Percentiles rank a stretch among this genome's conserved stretches.
Conservation (phyloP, 164 flowering plant genomes). For the Magnolia changhungtana region DNA sequence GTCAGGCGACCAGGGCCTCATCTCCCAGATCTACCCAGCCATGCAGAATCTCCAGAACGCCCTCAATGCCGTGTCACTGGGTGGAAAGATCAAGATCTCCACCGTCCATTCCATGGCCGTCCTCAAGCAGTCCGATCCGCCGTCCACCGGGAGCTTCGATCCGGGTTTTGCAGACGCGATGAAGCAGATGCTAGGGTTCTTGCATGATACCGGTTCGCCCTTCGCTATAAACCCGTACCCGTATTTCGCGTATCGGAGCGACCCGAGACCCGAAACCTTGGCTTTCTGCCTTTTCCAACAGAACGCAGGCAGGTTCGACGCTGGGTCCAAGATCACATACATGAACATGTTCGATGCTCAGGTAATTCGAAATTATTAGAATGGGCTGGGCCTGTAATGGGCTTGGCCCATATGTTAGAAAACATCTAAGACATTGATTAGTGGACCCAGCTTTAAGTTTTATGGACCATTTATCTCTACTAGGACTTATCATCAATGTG, state of each 20-base stretch:
- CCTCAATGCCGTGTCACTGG: constrained; percentile 44
- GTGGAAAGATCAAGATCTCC: constrained; percentile 77
- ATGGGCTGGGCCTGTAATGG: too few species aligned
- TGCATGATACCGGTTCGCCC: constrained; percentile 61
- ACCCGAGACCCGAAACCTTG: constrained; percentile 78
- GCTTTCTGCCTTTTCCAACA: constrained; percentile 91
- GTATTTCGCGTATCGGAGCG: constrained; percentile 86
- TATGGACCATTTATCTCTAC: too few species aligned
- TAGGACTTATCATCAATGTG: too few species aligned
- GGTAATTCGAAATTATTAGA: constrained; percentile 29
- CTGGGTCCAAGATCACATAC: constrained; percentile 66
- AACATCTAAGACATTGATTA: too few species aligned
- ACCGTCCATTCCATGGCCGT: constrained; percentile 92
- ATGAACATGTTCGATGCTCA: constrained; percentile 97
- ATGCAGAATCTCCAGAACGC: constrained; percentile 80
- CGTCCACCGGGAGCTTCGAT: constrained; percentile 62
- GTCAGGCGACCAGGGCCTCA: constrained; percentile 43
- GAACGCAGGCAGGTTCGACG: constrained; percentile 75
- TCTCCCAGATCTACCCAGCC: constrained; percentile 60
- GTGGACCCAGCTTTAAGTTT: too few species aligned
- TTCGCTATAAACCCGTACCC: constrained; percentile 91
- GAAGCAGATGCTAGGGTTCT: constrained; percentile 59
- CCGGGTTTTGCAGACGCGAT: constrained; percentile 35
- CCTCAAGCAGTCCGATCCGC: constrained; percentile 74
- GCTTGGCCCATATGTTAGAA: too few species aligned